phyloP scores from a whole-genome alignment of 495 filamentous ascomycete species.

The Hamigera avellanea region DNA sequence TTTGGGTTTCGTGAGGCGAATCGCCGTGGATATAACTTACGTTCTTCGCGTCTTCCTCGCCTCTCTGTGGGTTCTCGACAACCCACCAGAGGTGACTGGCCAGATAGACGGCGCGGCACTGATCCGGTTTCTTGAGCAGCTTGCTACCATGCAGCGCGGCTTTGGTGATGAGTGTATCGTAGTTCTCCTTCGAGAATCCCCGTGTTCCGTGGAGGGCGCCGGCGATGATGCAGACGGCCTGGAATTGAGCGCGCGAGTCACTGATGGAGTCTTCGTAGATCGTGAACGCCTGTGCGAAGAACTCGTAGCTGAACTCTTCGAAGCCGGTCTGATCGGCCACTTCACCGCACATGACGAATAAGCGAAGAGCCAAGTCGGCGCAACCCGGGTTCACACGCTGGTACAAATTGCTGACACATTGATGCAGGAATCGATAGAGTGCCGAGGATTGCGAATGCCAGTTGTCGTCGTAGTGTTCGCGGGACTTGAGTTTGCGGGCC shows the following conservation, averaged over 20 bases:
- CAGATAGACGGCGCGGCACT: slow-evolving; percentile 91
- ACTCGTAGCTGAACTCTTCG: slow-evolving; percentile 95
- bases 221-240: slow-evolving; percentile 91
- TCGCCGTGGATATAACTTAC: slow-evolving; percentile 38
- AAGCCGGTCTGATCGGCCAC: slow-evolving; percentile 85
- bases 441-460: slow-evolving; percentile 84
- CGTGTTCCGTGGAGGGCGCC: slow-evolving; percentile 77
- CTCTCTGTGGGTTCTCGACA: slow-evolving; percentile 69
- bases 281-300: slow-evolving; percentile 96
- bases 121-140: slow-evolving; percentile 93
- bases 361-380: slow-evolving; percentile 75
- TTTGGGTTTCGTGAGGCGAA: slow-evolving; percentile 1
- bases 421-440: slow-evolving; percentile 91
- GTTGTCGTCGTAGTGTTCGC: slow-evolving; percentile 91
- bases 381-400: slow-evolving; percentile 68
- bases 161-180: slow-evolving; percentile 97
- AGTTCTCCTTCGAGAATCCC: slow-evolving; percentile 90
- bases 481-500: slow-evolving; percentile 76
- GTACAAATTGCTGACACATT: slow-evolving; percentile 76
- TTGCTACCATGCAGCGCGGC: slow-evolving; percentile 94
- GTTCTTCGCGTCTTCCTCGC: slow-evolving; percentile 72
- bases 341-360: slow-evolving; percentile 87
- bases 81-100: slow-evolving; percentile 98
- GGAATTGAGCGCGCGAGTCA: slow-evolving; percentile 92
- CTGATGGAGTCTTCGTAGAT: slow-evolving; percentile 95